A percentile compares a stretch with the other conserved stretches of the same genome.
Evolutionary conservation across 495 filamentous ascomycete species (phyloP).

Genomic region (Neurospora sp.): DNA sequence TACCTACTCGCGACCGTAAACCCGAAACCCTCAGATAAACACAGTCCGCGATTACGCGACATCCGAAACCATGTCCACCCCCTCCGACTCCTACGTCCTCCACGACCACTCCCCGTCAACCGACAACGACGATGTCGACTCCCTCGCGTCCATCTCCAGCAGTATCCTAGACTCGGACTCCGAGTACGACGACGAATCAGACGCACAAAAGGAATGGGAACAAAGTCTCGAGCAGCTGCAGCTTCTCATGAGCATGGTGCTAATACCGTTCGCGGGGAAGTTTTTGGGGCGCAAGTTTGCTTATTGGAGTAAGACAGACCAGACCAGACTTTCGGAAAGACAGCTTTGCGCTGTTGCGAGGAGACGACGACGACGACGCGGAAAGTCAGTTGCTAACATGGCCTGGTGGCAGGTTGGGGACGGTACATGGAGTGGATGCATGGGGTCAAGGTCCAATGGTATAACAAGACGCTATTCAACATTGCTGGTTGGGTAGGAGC

Average conservation of each 20-base stretch:
- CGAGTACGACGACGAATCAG: slow-evolving; percentile 51
- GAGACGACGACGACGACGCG: not conserved
- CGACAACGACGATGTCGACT: slow-evolving; percentile 59
- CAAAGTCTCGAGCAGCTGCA: slow-evolving; percentile 88
- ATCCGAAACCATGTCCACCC: slow-evolving; percentile 10
- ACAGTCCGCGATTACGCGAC: not conserved
- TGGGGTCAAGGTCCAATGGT: slow-evolving; percentile 41
- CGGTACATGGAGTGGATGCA: slow-evolving; percentile 51
- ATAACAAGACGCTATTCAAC: slow-evolving; percentile 48
- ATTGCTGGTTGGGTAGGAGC: slow-evolving; percentile 60
- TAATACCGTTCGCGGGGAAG: slow-evolving; percentile 88
- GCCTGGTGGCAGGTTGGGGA: slow-evolving; percentile 35
- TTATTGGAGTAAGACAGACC: slow-evolving; percentile 71
- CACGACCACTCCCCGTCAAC: slow-evolving; percentile 29
- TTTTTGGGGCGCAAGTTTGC: slow-evolving; percentile 88
- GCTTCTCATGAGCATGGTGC: slow-evolving; percentile 81
- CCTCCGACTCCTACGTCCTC: slow-evolving; percentile 35
- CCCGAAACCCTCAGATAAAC: not conserved
- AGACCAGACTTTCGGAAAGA: not conserved
- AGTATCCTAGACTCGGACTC: slow-evolving; percentile 39
- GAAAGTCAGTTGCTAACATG: slow-evolving; percentile 9
- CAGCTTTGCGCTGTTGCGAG: not conserved
- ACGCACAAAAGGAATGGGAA: slow-evolving; percentile 90
- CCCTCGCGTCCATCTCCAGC: slow-evolving; percentile 64
- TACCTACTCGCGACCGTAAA: not conserved